Conservation (phyloP, 2,329 filamentous ascomycete genomes). For the Cladosporium sp. region DNA sequence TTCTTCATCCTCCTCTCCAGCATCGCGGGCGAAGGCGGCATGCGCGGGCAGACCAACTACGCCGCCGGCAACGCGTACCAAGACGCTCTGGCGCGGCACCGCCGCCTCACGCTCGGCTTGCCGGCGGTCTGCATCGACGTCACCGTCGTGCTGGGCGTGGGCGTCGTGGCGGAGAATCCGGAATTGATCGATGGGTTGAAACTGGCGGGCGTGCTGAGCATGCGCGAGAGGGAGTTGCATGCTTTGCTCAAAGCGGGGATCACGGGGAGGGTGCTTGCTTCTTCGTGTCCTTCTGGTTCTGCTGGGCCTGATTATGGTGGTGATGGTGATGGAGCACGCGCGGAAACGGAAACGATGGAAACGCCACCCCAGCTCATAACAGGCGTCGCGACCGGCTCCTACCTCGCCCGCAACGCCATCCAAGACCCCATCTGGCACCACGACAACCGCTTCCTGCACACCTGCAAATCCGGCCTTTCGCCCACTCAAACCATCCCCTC, state of each 20-base stretch:
- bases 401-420: neutral
- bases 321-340: too few relatives aligned
- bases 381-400: neutral
- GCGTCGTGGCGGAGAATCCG: neutral
- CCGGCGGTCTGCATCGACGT: constrained; percentile 27
- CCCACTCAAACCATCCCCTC: neutral
- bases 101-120: constrained; percentile 23
- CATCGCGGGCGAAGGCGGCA: constrained; percentile 21
- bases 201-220: neutral
- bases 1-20: constrained; percentile 30
- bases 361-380: neutral
- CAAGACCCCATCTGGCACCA: neutral
- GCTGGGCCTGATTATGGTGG: too few relatives aligned
- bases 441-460: neutral
- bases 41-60: constrained; percentile 24
- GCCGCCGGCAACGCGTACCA: constrained; percentile 22
- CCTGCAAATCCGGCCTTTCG: neutral
- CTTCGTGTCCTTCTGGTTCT: too few relatives aligned
- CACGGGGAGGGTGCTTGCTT: too few relatives aligned
- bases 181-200: neutral
- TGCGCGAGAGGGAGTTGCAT: neutral
- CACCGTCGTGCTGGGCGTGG: constrained; percentile 14
- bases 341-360: too few relatives aligned
- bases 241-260: neutral
- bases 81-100: constrained; percentile 25